Evolutionary conservation across 768 basidiomycete genomes (phyloP).

Genomic region (Amanita thiersii): DNA sequence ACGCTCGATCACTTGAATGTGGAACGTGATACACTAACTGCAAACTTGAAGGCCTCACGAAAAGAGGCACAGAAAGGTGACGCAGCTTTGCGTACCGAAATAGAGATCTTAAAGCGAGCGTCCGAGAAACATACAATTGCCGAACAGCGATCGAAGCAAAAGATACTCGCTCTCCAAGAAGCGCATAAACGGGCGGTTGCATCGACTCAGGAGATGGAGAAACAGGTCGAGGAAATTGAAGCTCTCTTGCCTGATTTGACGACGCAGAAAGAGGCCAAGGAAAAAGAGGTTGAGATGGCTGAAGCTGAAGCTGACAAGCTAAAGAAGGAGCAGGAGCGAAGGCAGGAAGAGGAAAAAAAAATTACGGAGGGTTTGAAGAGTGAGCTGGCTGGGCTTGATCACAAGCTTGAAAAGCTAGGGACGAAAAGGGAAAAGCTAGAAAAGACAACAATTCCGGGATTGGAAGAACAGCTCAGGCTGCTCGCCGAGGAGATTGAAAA

Average conservation of each 20-base stretch:
- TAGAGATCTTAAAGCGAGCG: conserved; percentile 74
- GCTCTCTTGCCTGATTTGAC: conserved; percentile 32
- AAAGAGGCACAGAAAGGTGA: conserved; percentile 81
- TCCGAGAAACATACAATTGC: conserved; percentile 70
- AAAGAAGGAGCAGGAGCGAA: conserved; percentile 34
- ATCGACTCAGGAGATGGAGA: conserved; percentile 38
- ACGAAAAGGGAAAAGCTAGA: conserved; percentile 65
- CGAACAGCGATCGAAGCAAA: conserved; percentile 80
- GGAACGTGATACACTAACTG: conserved; percentile 62
- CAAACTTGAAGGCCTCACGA: conserved; percentile 68
- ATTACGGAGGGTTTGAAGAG: conserved; percentile 44
- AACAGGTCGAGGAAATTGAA: conserved; percentile 39
- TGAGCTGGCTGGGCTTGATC: conserved; percentile 48
- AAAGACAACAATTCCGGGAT: conserved; percentile 44
- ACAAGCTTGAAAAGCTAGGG: conserved; percentile 60
- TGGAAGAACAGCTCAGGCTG: conserved; percentile 58
- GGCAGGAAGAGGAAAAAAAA: conserved; percentile 43
- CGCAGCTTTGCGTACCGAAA: conserved; percentile 73
- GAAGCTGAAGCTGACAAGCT: conserved; percentile 40
- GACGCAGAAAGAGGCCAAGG: conserved; percentile 28
- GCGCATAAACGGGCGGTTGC: conserved; percentile 74
- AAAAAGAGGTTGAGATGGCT: conserved; percentile 33
- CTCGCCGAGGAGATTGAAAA: conserved; percentile 54
- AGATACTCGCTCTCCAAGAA: conserved; percentile 82
- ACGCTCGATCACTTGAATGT: conserved; percentile 51